Conservation (phyloP, 1,139 yeast genomes). For the Saccharomyces hybrid region DNA sequence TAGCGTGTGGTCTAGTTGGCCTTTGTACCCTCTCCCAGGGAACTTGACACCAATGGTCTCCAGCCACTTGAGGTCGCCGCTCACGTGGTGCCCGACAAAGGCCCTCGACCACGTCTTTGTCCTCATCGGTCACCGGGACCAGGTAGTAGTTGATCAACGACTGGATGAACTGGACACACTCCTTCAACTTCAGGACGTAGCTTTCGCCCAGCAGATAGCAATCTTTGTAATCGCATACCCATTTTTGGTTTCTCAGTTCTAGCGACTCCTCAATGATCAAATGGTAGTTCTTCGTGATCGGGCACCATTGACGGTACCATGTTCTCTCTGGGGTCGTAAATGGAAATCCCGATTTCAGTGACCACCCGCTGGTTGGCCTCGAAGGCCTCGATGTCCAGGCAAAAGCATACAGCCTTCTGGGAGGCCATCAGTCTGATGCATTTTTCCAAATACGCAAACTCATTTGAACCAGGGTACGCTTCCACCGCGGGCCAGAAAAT, state of each 20-base stretch:
- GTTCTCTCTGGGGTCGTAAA: conserved; percentile 50
- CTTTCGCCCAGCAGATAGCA: conserved; percentile 54
- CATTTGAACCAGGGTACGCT: conserved; percentile 18
- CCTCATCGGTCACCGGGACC: conserved; percentile 17
- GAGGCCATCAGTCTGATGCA: conserved; percentile 24
- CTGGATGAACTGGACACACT: conserved; percentile 39
- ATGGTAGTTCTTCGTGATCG: conserved; percentile 41
- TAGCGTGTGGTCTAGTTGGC: background rate
- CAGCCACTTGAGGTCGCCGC: conserved; percentile 57
- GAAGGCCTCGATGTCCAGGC: conserved; percentile 62
- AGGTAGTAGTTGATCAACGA: conserved; percentile 40
- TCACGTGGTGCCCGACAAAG: conserved; percentile 64
- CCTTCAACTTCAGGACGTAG: conserved; percentile 35
- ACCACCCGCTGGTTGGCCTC: conserved; percentile 42
- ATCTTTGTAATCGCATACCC: conserved; percentile 54
- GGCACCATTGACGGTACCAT: conserved; percentile 22
- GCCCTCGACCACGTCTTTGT: conserved; percentile 30
- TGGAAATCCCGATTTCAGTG: conserved; percentile 63
- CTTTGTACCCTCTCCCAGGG: conserved; percentile 28
- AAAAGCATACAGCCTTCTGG: conserved; percentile 37
- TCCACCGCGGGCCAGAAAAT: conserved; percentile 17
- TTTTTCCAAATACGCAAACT: conserved; percentile 20
- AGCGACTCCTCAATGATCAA: conserved; percentile 47
- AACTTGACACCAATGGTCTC: conserved; percentile 40
- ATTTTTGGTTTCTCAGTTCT: conserved; percentile 44